phyloP scores from a whole-genome alignment of 495 filamentous ascomycete species.

The Parathielavia appendiculata region DNA sequence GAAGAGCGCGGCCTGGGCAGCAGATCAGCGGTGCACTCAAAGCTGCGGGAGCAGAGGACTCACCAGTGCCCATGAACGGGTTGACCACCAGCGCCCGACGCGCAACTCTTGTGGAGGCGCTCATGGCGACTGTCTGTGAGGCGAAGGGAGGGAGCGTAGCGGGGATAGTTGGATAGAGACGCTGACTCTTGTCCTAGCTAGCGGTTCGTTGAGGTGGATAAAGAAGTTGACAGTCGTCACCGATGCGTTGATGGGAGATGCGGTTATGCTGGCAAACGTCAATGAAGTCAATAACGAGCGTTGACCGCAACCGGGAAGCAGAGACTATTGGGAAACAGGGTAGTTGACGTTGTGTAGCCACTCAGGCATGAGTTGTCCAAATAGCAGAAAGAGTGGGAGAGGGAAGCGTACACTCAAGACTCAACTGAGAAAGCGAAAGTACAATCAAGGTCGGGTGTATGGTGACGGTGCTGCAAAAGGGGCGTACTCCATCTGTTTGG shows the following conservation, averaged over 20 bases:
- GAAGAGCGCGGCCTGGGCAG: slow-evolving; percentile 35
- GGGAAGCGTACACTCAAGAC: background rate
- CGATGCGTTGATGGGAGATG: slow-evolving; percentile 1
- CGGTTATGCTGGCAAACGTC: background rate
- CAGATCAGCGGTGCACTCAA: slow-evolving; percentile 13
- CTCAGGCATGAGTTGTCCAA: background rate
- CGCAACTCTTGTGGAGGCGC: slow-evolving; percentile 55
- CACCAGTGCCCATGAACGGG: slow-evolving; percentile 46
- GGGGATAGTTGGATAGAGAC: background rate
- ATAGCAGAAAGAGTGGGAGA: background rate
- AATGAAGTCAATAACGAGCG: background rate
- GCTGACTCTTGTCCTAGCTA: background rate
- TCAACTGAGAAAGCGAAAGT: background rate
- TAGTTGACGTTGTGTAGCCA: background rate
- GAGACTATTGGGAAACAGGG: slow-evolving; percentile 10
- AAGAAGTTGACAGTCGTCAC: background rate
- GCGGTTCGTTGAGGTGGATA: background rate
- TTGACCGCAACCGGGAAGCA: background rate
- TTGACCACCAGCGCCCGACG: slow-evolving; percentile 54
- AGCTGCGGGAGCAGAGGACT: slow-evolving; percentile 17
- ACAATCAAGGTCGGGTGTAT: background rate
- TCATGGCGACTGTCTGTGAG: slow-evolving; percentile 41
- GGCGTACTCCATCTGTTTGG: slow-evolving; percentile 22
- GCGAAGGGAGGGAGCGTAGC: background rate
- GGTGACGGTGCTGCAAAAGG: slow-evolving; percentile 8